These are phyloP conservation scores for Vitis labrusca DNA, from an alignment of 164 flowering plant genomes.

Conservation along the genomic window DNA sequence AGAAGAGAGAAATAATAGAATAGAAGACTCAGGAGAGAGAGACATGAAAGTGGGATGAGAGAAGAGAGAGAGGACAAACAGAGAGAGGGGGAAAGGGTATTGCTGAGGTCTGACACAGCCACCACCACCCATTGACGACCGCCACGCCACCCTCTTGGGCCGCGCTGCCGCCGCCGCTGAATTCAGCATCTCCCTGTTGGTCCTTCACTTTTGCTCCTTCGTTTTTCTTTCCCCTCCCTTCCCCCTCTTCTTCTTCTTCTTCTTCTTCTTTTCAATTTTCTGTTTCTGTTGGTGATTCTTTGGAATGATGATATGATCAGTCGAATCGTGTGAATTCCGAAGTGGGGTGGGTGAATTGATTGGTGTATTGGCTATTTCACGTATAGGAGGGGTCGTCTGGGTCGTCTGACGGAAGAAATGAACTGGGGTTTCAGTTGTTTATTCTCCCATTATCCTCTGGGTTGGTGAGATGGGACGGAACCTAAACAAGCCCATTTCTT, in stretches of 20 bases:
- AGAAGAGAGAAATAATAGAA: background rate
- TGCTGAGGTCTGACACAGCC: conserved; percentile 20
- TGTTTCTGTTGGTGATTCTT: background rate
- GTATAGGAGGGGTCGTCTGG: background rate
- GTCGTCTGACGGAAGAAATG: background rate
- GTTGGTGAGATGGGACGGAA: conserved; percentile 7
- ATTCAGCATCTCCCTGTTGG: background rate
- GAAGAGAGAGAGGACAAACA: conserved; percentile 8
- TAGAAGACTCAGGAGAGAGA: conserved; percentile 8
- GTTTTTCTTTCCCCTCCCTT: background rate
- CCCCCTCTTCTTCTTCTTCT: background rate
- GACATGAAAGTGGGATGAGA: conserved; percentile 8
- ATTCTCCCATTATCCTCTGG: conserved; percentile 1
- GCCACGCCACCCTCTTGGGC: conserved; percentile 18
- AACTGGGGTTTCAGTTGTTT: background rate
- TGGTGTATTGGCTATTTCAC: background rate
- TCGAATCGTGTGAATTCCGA: too few species aligned
- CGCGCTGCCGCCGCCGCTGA: conserved; percentile 12
- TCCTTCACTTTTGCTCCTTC: background rate
- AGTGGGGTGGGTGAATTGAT: background rate
- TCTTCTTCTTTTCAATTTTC: background rate
- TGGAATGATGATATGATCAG: background rate
- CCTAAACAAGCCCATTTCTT: conserved; percentile 3
- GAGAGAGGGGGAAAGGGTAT: conserved; percentile 1
- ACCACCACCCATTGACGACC: conserved; percentile 26